These are phyloP conservation scores for Tolypocladium album DNA, from an alignment of 2,329 filamentous ascomycete species.

Conservation along the genomic window DNA sequence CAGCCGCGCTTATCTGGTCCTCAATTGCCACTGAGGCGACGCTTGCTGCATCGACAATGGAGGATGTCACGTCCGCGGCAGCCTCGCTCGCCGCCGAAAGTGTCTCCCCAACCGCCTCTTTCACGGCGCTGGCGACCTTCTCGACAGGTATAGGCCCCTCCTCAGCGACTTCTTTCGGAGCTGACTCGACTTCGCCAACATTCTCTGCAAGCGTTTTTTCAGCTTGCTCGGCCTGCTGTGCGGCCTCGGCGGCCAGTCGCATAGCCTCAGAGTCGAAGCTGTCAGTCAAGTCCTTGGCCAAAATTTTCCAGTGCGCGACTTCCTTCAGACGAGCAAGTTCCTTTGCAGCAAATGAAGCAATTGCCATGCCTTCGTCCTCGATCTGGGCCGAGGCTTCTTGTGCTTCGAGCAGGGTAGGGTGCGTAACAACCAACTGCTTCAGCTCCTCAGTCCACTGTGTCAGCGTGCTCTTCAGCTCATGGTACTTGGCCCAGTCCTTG, in stretches of 20 bases:
- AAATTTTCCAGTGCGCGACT: constrained; percentile 75
- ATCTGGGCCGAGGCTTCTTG: constrained; percentile 57
- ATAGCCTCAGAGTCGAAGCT: constrained; percentile 65
- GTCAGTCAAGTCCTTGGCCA: constrained; percentile 60
- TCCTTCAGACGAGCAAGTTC: constrained; percentile 75
- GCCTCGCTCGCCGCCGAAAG: constrained; percentile 14
- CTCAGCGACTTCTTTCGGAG: background rate
- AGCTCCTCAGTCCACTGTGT: constrained; percentile 79
- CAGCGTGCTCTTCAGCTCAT: constrained; percentile 73
- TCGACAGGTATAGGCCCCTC: background rate
- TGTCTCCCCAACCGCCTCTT: constrained; percentile 8
- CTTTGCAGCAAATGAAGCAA: constrained; percentile 67
- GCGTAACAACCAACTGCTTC: constrained; percentile 61
- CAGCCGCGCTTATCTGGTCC: background rate
- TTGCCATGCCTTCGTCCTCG: constrained; percentile 68
- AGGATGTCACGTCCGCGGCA: constrained; percentile 4
- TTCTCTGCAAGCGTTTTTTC: constrained; percentile 7
- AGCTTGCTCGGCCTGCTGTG: constrained; percentile 13
- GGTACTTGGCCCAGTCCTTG: constrained; percentile 94
- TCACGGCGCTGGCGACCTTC: background rate
- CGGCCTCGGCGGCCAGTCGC: constrained; percentile 35
- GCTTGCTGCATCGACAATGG: constrained; percentile 2
- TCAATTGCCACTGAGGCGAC: background rate
- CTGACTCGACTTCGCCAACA: constrained; percentile 8
- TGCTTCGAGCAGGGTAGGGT: constrained; percentile 59